A percentile compares a stretch with the other conserved stretches of the same genome.
phyloP scores from a whole-genome alignment of 2,329 filamentous ascomycete species.

The Colletotrichum sansevieriae region DNA sequence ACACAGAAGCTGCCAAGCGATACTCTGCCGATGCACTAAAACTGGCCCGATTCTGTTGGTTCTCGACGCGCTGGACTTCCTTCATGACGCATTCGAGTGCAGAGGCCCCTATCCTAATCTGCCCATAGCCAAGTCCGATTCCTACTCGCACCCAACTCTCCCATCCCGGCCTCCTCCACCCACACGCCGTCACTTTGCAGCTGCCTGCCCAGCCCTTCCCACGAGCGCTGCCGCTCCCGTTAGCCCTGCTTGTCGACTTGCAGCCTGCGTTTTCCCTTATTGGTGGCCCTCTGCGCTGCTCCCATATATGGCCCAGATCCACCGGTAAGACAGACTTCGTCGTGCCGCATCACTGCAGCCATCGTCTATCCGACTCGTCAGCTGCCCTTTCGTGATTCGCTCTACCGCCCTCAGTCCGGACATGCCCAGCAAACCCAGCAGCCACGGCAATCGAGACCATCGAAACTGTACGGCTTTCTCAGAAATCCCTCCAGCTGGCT shows the following conservation, averaged over 20 bases:
- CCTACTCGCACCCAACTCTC: conserved; percentile 7
- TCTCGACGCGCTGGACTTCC: conserved; percentile 10
- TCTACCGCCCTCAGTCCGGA: background rate
- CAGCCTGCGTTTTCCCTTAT: conserved; percentile 20
- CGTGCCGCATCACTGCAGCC: conserved; percentile 37
- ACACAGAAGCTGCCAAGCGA: background rate
- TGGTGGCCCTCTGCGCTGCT: conserved; percentile 26
- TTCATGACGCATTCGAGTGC: background rate
- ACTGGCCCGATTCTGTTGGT: conserved; percentile 9
- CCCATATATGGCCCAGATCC: conserved; percentile 18
- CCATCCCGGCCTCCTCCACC: conserved; percentile 17
- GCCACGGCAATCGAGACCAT: conserved; percentile 24
- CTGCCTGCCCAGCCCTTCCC: conserved; percentile 17
- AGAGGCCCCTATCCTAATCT: conserved; percentile 19
- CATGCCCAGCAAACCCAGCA: conserved; percentile 13
- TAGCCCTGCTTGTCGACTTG: conserved; percentile 27
- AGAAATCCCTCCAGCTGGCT: conserved; percentile 17
- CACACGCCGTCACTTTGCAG: conserved; percentile 24
- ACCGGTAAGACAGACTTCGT: conserved; percentile 32
- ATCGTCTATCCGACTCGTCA: conserved; percentile 29
- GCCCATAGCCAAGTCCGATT: conserved; percentile 12
- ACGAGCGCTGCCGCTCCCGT: conserved; percentile 32
- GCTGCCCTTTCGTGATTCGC: conserved; percentile 27
- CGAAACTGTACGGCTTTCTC: conserved; percentile 14
- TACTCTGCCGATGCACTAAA: background rate